phyloP scores from a whole-genome alignment of 192 early-diverging fungal genomes.

The Rhizophagus sp. region DNA sequence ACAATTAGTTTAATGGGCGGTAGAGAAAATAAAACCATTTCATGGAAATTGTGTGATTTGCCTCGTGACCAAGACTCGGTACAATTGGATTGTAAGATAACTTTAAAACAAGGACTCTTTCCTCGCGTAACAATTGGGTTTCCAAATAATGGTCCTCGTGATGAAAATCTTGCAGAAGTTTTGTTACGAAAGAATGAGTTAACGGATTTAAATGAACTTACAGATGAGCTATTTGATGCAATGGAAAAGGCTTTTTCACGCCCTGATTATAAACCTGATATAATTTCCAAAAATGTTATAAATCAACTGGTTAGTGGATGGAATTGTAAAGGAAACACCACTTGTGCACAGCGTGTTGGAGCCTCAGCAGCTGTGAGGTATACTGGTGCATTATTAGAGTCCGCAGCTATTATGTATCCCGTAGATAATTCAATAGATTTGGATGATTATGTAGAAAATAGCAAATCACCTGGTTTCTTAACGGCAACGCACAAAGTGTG shows the following conservation, averaged over 20 bases:
- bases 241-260: background rate
- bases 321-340: background rate
- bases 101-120: background rate
- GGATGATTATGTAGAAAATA: background rate
- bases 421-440: background rate
- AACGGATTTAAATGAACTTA: background rate
- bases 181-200: background rate
- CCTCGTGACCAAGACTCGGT: background rate
- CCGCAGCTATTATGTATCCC: background rate
- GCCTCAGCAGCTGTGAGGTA: background rate
- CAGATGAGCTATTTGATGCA: background rate
- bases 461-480: background rate
- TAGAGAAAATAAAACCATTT: background rate
- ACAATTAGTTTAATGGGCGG: background rate
- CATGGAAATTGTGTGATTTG: background rate
- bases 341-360: background rate
- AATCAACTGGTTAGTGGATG: background rate
- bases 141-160: background rate
- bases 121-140: background rate
- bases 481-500: background rate
- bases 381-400: background rate
- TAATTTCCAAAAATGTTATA: background rate
- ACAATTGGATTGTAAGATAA: background rate
- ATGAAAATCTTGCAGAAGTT: background rate
- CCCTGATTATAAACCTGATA: background rate